Conservation (phyloP, 345 rosid species). For the Hibiscus syriacus region DNA sequence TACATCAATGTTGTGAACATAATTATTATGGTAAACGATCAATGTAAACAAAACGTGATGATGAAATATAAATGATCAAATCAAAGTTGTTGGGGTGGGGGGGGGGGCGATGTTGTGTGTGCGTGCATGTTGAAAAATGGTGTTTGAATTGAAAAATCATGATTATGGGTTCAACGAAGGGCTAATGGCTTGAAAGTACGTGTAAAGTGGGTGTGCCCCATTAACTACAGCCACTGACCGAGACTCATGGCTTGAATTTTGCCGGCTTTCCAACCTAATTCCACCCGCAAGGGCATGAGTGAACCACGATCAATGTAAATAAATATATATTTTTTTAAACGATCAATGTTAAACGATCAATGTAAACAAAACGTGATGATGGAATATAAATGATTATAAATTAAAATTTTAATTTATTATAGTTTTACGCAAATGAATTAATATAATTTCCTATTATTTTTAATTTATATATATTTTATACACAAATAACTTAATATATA, state of each 20-base stretch:
- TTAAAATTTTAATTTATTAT: no score
- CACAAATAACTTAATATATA: no score
- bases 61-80: neutral
- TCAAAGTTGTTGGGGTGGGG: neutral
- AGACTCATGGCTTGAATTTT: slow-evolving; percentile 40
- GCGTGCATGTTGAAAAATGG: slow-evolving; percentile 20
- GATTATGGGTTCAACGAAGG: slow-evolving; percentile 23
- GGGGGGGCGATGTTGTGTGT: neutral
- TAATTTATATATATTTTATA: no score
- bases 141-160: slow-evolving; percentile 26
- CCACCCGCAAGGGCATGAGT: neutral
- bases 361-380: neutral
- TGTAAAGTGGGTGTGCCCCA: slow-evolving; percentile 40
- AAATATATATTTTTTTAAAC: no score
- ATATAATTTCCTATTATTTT: no score
- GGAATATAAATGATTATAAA: neutral
- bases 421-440: no score
- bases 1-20: neutral
- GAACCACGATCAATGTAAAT: slow-evolving; percentile 14
- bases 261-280: slow-evolving; percentile 4
- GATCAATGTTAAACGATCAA: neutral
- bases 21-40: neutral
- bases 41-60: neutral
- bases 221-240: slow-evolving; percentile 33
- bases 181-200: slow-evolving; percentile 37